Percentiles rank a stretch among this genome's conserved stretches.
These are phyloP conservation scores for Aspergillus flavus DNA, from an alignment of 2,329 filamentous ascomycete genomes.

Conservation along the genomic window DNA sequence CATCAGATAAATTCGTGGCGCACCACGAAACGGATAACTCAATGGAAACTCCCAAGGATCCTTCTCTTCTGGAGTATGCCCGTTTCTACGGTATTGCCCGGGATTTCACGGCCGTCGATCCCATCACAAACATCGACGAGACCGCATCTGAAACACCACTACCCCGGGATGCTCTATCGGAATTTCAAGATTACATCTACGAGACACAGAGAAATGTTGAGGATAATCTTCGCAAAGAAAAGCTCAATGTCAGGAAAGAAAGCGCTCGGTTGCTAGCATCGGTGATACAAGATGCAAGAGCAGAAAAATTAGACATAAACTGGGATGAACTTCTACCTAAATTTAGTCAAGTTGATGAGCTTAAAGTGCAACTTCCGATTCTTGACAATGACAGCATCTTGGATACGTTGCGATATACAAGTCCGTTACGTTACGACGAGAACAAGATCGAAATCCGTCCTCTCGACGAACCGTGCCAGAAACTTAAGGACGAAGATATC, in stretches of 20 bases:
- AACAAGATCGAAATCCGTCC: neutral
- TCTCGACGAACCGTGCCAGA: neutral
- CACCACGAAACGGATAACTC: neutral
- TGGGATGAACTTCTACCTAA: constrained; percentile 25
- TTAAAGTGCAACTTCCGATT: constrained; percentile 52
- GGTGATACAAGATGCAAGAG: constrained; percentile 23
- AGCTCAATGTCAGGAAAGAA: constrained; percentile 36
- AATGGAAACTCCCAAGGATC: constrained; percentile 28
- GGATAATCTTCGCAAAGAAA: constrained; percentile 29
- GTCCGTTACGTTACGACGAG: constrained; percentile 5
- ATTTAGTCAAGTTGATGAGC: constrained; percentile 22
- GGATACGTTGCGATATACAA: constrained; percentile 43
- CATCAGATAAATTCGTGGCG: neutral
- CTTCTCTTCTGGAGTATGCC: constrained; percentile 51
- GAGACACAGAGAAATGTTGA: constrained; percentile 15
- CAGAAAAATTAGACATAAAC: constrained; percentile 15
- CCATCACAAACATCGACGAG: constrained; percentile 21
- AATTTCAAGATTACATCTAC: constrained; percentile 19
- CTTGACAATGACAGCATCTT: constrained; percentile 44
- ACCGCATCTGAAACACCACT: constrained; percentile 10
- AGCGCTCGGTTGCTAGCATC: constrained; percentile 34
- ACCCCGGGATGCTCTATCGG: constrained; percentile 23
- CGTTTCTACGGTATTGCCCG: constrained; percentile 47
- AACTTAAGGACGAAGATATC: neutral
- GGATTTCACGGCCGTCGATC: constrained; percentile 37